Base-by-base conservation (phyloP, 352 stramenopile species). In the Phytophthora ramorum region DNA sequence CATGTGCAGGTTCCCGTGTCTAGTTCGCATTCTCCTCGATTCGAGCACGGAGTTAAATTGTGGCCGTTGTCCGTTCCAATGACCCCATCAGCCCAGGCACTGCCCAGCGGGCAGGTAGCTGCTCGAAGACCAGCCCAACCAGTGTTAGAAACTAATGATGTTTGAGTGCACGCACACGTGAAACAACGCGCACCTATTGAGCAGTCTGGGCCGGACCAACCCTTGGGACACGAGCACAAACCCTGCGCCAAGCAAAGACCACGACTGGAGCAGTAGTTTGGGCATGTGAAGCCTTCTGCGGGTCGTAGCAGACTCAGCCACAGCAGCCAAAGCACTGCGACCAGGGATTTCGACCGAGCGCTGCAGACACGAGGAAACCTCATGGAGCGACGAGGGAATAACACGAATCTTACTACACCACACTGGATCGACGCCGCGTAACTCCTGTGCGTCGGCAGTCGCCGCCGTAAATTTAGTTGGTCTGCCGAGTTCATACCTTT, bases 41-140 rank as follows among this genome's bases (percentile, higher is more conserved):
- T 98, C 1, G 90, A 97, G 62, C 95, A 98, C 70, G 95, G 81
- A 14, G 81, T 91, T 17, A 80, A 45, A 56, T 92, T 87, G 79
- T 98, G 95, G 17, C 90, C 94, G 14, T 65, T 45, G 40, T 97
- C 87, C 0, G 58, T 73, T 45, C 9, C 64, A 32, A n/a, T 51
- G 20, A 88, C 75, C n/a, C 76, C 50, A 56, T 97, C 89, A 16
- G 78, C 72, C 91, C 91, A 97, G 3, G 89, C 87, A 20, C 43
- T 17, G 26, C 83, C 83, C 22, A 81, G 66, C 6, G 89, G 88
- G 45, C 91, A 97, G 7, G 47, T 84, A 22, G 79, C 81, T 81
- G 12, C 7, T 24, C 37, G 16, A n/a, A 45, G 38, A 45, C 7
- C n/a, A 13, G 34, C 34, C 7, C 34, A 40, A 40, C 34, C n/a